A percentile compares a stretch with the other conserved stretches of the same genome.
These are phyloP conservation scores for Schizophyllum amplum DNA, from an alignment of 1,284 basidiomycete genomes.

Conservation along the genomic window DNA sequence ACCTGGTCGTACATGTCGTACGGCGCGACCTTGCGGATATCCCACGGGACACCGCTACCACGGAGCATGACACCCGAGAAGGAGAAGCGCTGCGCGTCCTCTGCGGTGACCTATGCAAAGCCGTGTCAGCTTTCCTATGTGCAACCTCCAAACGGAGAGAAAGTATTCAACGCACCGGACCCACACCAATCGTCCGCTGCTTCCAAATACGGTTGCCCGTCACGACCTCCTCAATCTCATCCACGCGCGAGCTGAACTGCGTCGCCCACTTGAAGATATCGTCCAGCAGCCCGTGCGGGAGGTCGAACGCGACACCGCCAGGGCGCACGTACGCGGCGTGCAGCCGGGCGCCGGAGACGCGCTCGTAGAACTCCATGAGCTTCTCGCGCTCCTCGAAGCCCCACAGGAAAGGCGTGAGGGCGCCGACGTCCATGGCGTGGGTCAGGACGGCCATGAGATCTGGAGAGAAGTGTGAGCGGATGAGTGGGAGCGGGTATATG, in stretches of 20 bases:
- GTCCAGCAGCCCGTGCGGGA: slow-evolving; percentile 93
- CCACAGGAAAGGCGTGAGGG: slow-evolving; percentile 98
- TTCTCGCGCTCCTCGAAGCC: slow-evolving; percentile 99
- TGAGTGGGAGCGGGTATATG: slow-evolving; percentile 2
- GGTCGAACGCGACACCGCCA: slow-evolving; percentile 95
- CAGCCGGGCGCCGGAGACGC: slow-evolving; percentile 94
- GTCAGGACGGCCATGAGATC: slow-evolving; percentile 97
- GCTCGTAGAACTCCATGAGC: slow-evolving; percentile 99
- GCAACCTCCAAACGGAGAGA: too few species aligned
- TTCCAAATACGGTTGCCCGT: slow-evolving; percentile 99
- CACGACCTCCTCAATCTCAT: slow-evolving; percentile 98
- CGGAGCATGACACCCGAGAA: slow-evolving; percentile 98
- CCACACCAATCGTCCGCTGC: slow-evolving; percentile 86
- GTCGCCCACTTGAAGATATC: slow-evolving; percentile 99
- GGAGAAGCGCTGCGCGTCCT: slow-evolving; percentile 88
- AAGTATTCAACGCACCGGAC: slow-evolving; percentile 50
- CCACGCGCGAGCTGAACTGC: slow-evolving; percentile 85
- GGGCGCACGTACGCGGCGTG: slow-evolving; percentile 98
- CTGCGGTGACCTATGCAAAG: slow-evolving; percentile 61
- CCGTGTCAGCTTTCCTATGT: neutral
- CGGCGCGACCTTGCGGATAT: slow-evolving; percentile 85
- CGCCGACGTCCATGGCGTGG: slow-evolving; percentile 95
- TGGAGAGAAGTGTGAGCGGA: slow-evolving; percentile 20
- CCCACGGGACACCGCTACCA: slow-evolving; percentile 93
- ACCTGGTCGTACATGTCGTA: slow-evolving; percentile 98